A percentile compares a stretch with the other conserved stretches of the same genome.
Conservation (phyloP, 148 eudicot genomes). For the Drosera capensis region DNA sequence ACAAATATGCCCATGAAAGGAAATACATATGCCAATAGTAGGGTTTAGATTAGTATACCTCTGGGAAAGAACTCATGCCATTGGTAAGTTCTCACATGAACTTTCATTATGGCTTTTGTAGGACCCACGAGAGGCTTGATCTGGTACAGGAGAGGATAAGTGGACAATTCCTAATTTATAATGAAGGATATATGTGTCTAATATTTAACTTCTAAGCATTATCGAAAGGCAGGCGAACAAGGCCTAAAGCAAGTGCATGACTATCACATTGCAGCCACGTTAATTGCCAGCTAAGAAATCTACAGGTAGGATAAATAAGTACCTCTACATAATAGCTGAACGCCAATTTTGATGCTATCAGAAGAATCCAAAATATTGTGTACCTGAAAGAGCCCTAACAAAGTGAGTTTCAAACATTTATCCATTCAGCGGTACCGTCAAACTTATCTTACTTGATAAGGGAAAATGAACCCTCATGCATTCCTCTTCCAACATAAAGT, state of each 20-base stretch:
- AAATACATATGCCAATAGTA: no score
- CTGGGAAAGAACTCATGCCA: slow-evolving; percentile 70
- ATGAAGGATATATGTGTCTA: no score
- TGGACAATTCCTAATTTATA: no score
- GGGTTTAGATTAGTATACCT: no score
- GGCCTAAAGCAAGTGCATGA: no score
- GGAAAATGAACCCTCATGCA: slow-evolving; percentile 51
- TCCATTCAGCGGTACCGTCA: background rate
- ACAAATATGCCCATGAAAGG: slow-evolving; percentile 38
- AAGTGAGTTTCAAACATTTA: background rate
- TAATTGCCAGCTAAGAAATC: no score
- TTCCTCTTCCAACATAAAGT: slow-evolving; percentile 68
- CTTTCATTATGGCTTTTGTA: slow-evolving; percentile 41
- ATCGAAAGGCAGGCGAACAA: no score
- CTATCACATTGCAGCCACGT: no score
- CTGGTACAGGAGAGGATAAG: slow-evolving; percentile 13
- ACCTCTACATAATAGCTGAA: slow-evolving; percentile 60
- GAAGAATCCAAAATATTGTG: slow-evolving; percentile 39
- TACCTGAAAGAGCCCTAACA: slow-evolving; percentile 24
- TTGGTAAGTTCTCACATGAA: slow-evolving; percentile 17
- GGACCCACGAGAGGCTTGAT: slow-evolving; percentile 56
- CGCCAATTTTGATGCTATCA: slow-evolving; percentile 40
- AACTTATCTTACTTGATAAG: slow-evolving; percentile 34
- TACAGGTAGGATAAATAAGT: slow-evolving; percentile 7
- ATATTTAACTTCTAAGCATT: no score